Evolutionary conservation across 2,329 filamentous ascomycete genomes (phyloP), one percentile per base, ranked within the genome.

Genomic region (Aspergillus proliferans): DNA sequence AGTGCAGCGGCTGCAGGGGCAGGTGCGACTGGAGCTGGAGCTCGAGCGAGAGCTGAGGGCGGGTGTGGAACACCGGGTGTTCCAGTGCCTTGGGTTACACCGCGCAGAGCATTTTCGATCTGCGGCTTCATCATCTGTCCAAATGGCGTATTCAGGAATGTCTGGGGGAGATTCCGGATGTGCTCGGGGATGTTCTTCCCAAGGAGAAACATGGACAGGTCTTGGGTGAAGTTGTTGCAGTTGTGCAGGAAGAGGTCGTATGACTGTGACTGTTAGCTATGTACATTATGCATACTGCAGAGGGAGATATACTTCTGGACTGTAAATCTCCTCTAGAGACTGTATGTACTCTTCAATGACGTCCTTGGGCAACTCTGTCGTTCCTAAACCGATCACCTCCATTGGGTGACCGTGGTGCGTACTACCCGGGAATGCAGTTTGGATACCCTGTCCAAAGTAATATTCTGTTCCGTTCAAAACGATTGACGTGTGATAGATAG

Each of bases 151-250:
- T 87, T 83, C 10, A 97, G 77, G 7, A 97, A 91, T 1, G 85
- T 86, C 61, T 90, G 80, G 0, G 92, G 92, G 64, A 97, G 84
- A 57, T 85, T 88, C 26, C 82, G 80, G 56, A 98, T 97, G 60
- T 95, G 84, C 1, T 84, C 80, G 0, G 93, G 93, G 51, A 97
- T 97, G 2, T 88, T 87, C 58, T 84, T 87, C 19, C 93, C 92
- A 1, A 96, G 75, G 0, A 97, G 76, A 55, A 97, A 97, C 68
- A 88, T 93, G 54, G 88, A 77, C 57, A 97, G 85, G 52, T 95
- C 90, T 63, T 97, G 92, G 3, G 87, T 88, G 69, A 97, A 98
- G 69, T 96, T 96, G 73, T 97, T 98, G 75, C 92, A 97, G 66
- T 98, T 98, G 70, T 96, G 90, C 24, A 81, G 59, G 73, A 88